A percentile compares a stretch with the other conserved stretches of the same genome.
These are phyloP conservation scores for Rhodotorula sp. DNA, from an alignment of 1,284 basidiomycete genomes.

Conservation along the genomic window DNA sequence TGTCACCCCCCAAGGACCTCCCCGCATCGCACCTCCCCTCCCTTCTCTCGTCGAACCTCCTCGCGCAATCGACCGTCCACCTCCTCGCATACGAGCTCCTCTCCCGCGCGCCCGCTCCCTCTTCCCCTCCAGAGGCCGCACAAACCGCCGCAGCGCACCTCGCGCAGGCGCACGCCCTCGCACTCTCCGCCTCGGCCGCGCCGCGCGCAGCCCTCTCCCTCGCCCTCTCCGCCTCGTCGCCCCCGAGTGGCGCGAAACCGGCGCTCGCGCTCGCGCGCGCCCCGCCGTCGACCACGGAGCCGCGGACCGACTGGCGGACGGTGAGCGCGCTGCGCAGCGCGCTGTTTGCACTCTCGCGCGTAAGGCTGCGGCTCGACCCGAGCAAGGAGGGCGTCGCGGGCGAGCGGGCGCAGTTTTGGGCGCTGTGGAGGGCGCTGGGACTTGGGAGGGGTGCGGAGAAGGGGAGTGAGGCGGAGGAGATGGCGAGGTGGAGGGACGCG, in stretches of 20 bases:
- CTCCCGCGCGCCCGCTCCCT: neutral
- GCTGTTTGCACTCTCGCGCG: slow-evolving; percentile 24
- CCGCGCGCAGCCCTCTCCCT: slow-evolving; percentile 15
- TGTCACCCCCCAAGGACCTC: slow-evolving; percentile 28
- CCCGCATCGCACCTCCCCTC: slow-evolving; percentile 25
- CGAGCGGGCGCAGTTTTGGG: slow-evolving; percentile 13
- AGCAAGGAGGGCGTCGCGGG: neutral
- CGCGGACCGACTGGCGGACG: slow-evolving; percentile 21
- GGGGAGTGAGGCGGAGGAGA: neutral
- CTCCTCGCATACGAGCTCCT: slow-evolving; percentile 22
- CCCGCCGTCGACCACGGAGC: neutral
- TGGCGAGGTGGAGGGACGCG: slow-evolving; percentile 3
- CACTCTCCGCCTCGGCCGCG: slow-evolving; percentile 8
- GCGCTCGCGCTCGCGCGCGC: slow-evolving; percentile 12
- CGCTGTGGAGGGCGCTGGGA: slow-evolving; percentile 22
- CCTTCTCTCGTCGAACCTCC: slow-evolving; percentile 34
- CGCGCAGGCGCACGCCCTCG: slow-evolving; percentile 13
- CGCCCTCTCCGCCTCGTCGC: neutral
- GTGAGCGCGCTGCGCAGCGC: slow-evolving; percentile 11
- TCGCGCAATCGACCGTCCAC: slow-evolving; percentile 21
- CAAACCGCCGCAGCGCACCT: slow-evolving; percentile 3
- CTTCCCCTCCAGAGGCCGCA: neutral
- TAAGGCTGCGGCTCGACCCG: slow-evolving; percentile 12
- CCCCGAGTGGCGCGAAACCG: neutral
- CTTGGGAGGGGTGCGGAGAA: neutral